Conservation (phyloP, 2,329 filamentous ascomycete species). For the Curvularia lunata region DNA sequence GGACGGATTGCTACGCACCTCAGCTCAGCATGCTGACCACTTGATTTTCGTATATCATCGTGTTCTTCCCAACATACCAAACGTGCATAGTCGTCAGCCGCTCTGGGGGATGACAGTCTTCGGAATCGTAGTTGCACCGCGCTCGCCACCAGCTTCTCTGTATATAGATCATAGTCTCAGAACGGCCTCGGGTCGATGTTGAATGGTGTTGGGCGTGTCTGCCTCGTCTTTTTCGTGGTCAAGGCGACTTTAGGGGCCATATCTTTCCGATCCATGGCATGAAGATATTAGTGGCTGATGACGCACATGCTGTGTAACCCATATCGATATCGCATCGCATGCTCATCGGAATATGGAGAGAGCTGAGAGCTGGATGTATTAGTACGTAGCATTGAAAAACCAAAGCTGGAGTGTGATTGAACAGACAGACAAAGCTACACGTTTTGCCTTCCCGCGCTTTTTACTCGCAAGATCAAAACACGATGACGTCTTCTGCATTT, state of each 20-base stretch:
- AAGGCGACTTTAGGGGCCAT: not conserved
- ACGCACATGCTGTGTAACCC: constrained; percentile 15
- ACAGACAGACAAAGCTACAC: not conserved
- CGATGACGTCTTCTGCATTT: constrained; percentile 20
- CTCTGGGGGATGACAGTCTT: not conserved
- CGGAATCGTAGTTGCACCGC: constrained; percentile 14
- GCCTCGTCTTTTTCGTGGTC: constrained; percentile 14
- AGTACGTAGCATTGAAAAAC: not conserved
- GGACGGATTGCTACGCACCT: constrained; percentile 2
- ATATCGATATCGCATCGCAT: constrained; percentile 12
- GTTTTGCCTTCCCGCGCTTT: not conserved
- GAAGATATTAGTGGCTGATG: constrained; percentile 2
- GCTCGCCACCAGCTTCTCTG: not conserved
- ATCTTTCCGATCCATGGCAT: constrained; percentile 6
- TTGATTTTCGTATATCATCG: constrained; percentile 16
- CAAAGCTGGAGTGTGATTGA: constrained; percentile 4
- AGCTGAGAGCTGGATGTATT: constrained; percentile 2
- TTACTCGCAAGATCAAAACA: constrained; percentile 20
- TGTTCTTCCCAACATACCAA: constrained; percentile 14
- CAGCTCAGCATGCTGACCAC: constrained; percentile 11
- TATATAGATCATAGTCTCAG: not conserved
- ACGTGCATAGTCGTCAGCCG: constrained; percentile 12
- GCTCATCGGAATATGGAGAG: constrained; percentile 7
- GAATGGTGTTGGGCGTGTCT: not conserved
- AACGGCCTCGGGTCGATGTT: not conserved